Evolutionary conservation across 2,329 filamentous ascomycete species (phyloP).

Genomic region (Epichloe elymi): DNA sequence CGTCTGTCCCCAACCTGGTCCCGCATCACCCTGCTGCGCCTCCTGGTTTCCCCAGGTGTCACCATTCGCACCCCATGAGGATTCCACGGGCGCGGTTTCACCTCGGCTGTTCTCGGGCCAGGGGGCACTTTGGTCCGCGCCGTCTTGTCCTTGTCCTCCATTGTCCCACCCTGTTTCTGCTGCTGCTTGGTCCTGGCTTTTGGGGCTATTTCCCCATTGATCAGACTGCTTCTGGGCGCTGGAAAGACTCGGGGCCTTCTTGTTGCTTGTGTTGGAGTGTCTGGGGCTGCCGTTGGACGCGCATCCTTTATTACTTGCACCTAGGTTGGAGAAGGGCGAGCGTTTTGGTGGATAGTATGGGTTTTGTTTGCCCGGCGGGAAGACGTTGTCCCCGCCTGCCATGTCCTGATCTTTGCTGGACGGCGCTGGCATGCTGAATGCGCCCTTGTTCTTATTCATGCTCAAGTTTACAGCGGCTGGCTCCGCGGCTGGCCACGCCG

Average conservation of each 20-base stretch:
- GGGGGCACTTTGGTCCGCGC: too few species aligned
- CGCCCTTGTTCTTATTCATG: slow-evolving; percentile 5
- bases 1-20: neutral
- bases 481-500: neutral
- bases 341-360: slow-evolving; percentile 16
- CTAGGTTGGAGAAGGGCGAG: slow-evolving; percentile 11
- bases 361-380: slow-evolving; percentile 13
- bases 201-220: neutral
- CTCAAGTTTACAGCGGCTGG: neutral
- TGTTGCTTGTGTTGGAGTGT: slow-evolving; percentile 4
- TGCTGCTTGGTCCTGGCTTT: neutral
- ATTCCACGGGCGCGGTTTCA: neutral
- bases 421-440: slow-evolving; percentile 6
- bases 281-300: neutral
- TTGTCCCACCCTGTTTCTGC: neutral
- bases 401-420: slow-evolving; percentile 13
- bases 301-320: slow-evolving; percentile 4
- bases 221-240: neutral
- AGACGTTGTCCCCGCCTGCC: slow-evolving; percentile 18
- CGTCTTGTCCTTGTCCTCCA: neutral
- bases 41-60: neutral
- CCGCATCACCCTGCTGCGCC: neutral
- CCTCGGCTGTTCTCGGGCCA: neutral
- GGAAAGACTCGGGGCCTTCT: neutral
- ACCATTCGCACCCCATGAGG: too few species aligned